phyloP scores from a whole-genome alignment of 805 yeast species.

The Candida xyloterini region DNA sequence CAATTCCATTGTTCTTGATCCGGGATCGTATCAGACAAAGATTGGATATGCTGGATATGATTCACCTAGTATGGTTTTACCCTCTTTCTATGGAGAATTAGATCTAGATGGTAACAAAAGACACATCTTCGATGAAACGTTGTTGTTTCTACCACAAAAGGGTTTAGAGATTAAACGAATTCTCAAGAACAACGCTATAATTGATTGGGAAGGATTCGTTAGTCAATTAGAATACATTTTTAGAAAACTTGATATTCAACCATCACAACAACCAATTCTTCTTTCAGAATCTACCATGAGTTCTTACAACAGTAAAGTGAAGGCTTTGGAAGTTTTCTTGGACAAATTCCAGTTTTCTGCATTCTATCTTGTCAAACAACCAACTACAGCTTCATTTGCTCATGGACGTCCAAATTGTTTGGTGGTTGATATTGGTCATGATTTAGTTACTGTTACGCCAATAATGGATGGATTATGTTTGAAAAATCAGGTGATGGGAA shows the following conservation, averaged over 20 bases:
- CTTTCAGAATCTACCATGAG: slow-evolving; percentile 91
- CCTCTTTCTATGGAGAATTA: slow-evolving; percentile 59
- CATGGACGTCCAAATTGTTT: slow-evolving; percentile 85
- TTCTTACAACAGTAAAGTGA: slow-evolving; percentile 58
- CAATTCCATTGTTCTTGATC: slow-evolving; percentile 86
- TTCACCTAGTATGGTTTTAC: slow-evolving; percentile 70
- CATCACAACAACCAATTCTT: slow-evolving; percentile 69
- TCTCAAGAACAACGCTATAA: slow-evolving; percentile 56
- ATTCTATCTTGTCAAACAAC: slow-evolving; percentile 72
- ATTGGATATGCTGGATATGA: slow-evolving; percentile 94
- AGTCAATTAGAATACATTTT: slow-evolving; percentile 70
- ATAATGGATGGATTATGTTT: slow-evolving; percentile 79
- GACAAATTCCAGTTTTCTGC: slow-evolving; percentile 77
- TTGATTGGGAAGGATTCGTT: slow-evolving; percentile 83
- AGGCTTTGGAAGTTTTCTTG: slow-evolving; percentile 66
- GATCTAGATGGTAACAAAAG: slow-evolving; percentile 17
- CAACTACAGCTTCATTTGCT: slow-evolving; percentile 87
- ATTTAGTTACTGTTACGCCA: slow-evolving; percentile 71
- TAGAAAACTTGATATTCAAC: slow-evolving; percentile 48
- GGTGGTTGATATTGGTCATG: slow-evolving; percentile 85
- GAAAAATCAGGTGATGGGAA: slow-evolving; percentile 64
- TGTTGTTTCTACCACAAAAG: slow-evolving; percentile 43
- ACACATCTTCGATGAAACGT: slow-evolving; percentile 31
- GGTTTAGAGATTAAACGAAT: slow-evolving; percentile 54
- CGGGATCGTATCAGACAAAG: slow-evolving; percentile 81